phyloP scores from a whole-genome alignment of 345 rosid species.

The Microcos paniculata region DNA sequence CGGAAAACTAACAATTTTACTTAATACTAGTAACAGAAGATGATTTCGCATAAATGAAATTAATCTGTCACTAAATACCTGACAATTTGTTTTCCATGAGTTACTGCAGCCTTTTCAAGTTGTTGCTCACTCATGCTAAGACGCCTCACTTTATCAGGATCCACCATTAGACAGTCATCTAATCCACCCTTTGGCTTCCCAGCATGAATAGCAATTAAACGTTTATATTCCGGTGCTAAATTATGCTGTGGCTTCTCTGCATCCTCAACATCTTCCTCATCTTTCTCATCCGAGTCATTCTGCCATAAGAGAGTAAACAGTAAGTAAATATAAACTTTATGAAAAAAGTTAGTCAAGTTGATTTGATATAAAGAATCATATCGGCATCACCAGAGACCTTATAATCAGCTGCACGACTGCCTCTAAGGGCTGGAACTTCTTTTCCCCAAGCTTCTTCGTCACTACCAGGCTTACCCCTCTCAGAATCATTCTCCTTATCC shows the following conservation, averaged over 20 bases:
- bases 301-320: conserved; percentile 24
- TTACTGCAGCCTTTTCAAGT: conserved; percentile 48
- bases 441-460: conserved; percentile 66
- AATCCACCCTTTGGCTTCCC: conserved; percentile 69
- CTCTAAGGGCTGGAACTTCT: conserved; percentile 45
- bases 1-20: neutral
- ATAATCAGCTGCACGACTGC: conserved; percentile 23
- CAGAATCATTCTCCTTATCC: conserved; percentile 39
- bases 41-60: neutral
- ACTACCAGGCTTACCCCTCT: conserved; percentile 34
- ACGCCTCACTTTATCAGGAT: conserved; percentile 58
- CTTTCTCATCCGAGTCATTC: conserved; percentile 40
- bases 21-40: neutral
- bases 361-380: neutral
- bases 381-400: conserved; percentile 34
- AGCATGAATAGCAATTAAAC: conserved; percentile 50
- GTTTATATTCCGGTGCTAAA: conserved; percentile 37
- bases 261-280: conserved; percentile 37
- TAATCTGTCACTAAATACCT: conserved; percentile 31
- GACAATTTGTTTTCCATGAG: conserved; percentile 48
- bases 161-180: conserved; percentile 44
- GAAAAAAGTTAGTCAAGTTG: neutral
- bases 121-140: conserved; percentile 67
- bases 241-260: conserved; percentile 33
- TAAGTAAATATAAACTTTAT: conserved; percentile 13